Evolutionary conservation across 2,329 filamentous ascomycete genomes (phyloP).

Genomic region (Exophiala sp.): DNA sequence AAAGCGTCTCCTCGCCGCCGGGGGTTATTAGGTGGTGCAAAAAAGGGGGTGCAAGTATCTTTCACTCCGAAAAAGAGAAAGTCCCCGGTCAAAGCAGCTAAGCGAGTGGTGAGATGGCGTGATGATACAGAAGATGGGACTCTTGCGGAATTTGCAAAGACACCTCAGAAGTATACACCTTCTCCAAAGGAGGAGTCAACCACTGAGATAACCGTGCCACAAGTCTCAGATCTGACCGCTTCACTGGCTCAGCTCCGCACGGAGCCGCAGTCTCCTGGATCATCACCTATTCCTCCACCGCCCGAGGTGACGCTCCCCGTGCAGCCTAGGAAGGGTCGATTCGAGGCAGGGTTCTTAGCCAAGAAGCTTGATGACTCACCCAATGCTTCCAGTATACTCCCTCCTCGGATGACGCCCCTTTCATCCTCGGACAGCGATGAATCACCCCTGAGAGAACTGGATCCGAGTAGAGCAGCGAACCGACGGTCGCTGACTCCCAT

Average conservation of each 20-base stretch:
- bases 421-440: conserved; percentile 52
- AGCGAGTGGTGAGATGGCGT: conserved; percentile 82
- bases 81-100: conserved; percentile 51
- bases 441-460: conserved; percentile 51
- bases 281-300: conserved; percentile 53
- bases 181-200: conserved; percentile 45
- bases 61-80: conserved; percentile 80
- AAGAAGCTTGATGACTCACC: conserved; percentile 62
- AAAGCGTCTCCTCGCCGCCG: conserved; percentile 76
- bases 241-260: conserved; percentile 33
- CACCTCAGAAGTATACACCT: conserved; percentile 59
- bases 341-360: conserved; percentile 81
- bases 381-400: conserved; percentile 37
- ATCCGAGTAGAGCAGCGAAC: conserved; percentile 46
- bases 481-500: conserved; percentile 35
- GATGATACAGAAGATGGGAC: conserved; percentile 83
- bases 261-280: conserved; percentile 38
- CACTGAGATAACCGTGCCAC: conserved; percentile 45
- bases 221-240: conserved; percentile 49
- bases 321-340: conserved; percentile 65
- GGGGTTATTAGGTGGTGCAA: conserved; percentile 54
- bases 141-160: conserved; percentile 85
- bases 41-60: conserved; percentile 59
- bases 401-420: conserved; percentile 51
- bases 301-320: conserved; percentile 54